phyloP scores from a whole-genome alignment of 441 rosid genomes.

The Populus hybrid region DNA sequence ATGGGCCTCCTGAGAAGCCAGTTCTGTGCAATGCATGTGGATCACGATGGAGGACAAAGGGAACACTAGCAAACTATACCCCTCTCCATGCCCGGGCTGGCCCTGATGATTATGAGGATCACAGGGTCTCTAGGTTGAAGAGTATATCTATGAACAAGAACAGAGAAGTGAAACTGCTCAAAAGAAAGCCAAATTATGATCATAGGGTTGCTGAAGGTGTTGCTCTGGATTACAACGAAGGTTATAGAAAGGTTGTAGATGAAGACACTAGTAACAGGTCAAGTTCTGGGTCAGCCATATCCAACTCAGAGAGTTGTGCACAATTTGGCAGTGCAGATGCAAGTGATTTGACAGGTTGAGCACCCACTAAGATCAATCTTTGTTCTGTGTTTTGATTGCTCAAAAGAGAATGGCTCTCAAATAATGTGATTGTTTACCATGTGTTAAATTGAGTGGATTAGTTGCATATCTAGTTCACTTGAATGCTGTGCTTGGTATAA shows the following conservation, averaged over 20 bases:
- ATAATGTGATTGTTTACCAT: background rate
- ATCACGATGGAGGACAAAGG: slow-evolving; percentile 98
- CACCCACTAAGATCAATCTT: slow-evolving; percentile 7
- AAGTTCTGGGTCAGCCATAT: slow-evolving; percentile 95
- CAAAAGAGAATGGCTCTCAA: background rate
- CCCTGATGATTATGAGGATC: slow-evolving; percentile 62
- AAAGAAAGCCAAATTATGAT: slow-evolving; percentile 68
- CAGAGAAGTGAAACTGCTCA: slow-evolving; percentile 62
- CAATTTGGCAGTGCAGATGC: slow-evolving; percentile 78
- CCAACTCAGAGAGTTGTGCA: slow-evolving; percentile 93
- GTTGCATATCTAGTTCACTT: background rate
- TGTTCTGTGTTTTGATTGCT: background rate
- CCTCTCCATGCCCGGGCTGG: slow-evolving; percentile 93
- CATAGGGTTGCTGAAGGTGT: slow-evolving; percentile 37
- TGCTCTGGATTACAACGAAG: slow-evolving; percentile 43
- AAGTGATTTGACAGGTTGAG: slow-evolving; percentile 88
- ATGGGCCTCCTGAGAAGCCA: slow-evolving; percentile 99
- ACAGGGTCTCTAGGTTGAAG: slow-evolving; percentile 55
- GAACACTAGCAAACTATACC: slow-evolving; percentile 85
- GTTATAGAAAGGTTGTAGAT: slow-evolving; percentile 55
- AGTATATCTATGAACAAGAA: slow-evolving; percentile 61
- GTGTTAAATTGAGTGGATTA: slow-evolving; percentile 1
- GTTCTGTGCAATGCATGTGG: slow-evolving; percentile 99
- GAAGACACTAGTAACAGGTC: slow-evolving; percentile 92
- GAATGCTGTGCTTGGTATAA: background rate